Evolutionary conservation across 805 yeast genomes (phyloP).

Genomic region (Yueomyces sinensis): DNA sequence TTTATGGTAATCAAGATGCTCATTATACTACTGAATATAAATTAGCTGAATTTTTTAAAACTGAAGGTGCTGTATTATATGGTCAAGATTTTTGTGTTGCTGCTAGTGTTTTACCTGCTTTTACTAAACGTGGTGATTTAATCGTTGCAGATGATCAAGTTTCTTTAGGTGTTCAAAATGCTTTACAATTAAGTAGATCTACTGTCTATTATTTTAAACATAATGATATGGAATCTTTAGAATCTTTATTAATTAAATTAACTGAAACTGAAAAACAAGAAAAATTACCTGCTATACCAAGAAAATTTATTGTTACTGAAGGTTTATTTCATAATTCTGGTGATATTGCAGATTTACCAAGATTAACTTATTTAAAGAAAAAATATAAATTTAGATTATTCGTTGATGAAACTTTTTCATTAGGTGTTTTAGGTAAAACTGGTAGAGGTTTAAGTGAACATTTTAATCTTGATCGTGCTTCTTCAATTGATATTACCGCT

Average conservation of each 20-base stretch:
- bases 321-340: constrained; percentile 77
- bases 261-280: constrained; percentile 48
- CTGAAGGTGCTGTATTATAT: constrained; percentile 70
- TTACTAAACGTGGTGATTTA: constrained; percentile 88
- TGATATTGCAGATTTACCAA: constrained; percentile 58
- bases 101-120: constrained; percentile 82
- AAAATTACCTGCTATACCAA: constrained; percentile 49
- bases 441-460: constrained; percentile 84
- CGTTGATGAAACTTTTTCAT: constrained; percentile 75
- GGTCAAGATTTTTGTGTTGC: constrained; percentile 89
- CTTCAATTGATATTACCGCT: constrained; percentile 68
- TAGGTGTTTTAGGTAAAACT: constrained; percentile 73
- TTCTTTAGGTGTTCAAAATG: constrained; percentile 72
- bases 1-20: constrained; percentile 89
- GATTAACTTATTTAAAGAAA: constrained; percentile 59
- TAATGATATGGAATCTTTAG: constrained; percentile 77
- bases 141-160: constrained; percentile 77
- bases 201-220: constrained; percentile 65
- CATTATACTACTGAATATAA: constrained; percentile 71
- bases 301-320: constrained; percentile 87
- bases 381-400: constrained; percentile 76
- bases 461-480: constrained; percentile 46
- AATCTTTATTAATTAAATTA: constrained; percentile 47
- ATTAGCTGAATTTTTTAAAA: constrained; percentile 60
- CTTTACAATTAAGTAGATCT: constrained; percentile 75